Evolutionary conservation across 352 stramenopile species (phyloP).

Genomic region (Phytophthora agathidicida): DNA sequence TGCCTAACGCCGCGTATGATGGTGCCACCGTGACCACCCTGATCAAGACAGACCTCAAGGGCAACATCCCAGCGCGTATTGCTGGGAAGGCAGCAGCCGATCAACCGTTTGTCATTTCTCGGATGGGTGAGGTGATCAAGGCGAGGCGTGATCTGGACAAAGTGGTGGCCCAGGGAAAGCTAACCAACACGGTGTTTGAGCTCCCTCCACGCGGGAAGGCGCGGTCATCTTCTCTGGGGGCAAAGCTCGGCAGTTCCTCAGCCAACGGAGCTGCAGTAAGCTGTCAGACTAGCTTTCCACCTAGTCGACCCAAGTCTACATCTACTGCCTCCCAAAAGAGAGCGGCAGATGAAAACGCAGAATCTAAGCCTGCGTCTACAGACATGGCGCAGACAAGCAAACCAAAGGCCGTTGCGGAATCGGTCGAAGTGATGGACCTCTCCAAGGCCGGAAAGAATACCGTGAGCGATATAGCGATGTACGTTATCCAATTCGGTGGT

Average conservation of each 20-base stretch:
- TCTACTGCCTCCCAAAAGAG: background rate
- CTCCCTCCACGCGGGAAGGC: conserved; percentile 7
- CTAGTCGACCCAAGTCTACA: background rate
- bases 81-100: conserved; percentile 66
- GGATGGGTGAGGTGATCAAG: conserved; percentile 61
- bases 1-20: conserved; percentile 62
- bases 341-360: background rate
- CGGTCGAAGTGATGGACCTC: conserved; percentile 27
- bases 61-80: conserved; percentile 68
- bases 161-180: conserved; percentile 40
- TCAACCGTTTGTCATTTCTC: conserved; percentile 67
- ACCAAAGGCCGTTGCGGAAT: conserved; percentile 1
- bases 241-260: conserved; percentile 3
- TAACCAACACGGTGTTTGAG: conserved; percentile 59
- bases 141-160: conserved; percentile 46
- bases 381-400: background rate
- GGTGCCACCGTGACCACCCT: conserved; percentile 68
- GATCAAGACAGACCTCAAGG: conserved; percentile 77
- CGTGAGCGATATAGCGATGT: conserved; percentile 43
- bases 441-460: conserved; percentile 38
- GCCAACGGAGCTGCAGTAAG: background rate
- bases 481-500: conserved; percentile 59
- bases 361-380: background rate
- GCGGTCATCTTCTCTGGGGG: conserved; percentile 15
- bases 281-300: conserved; percentile 1